These are phyloP conservation scores for Globisporangium irregulare DNA, from an alignment of 352 stramenopile species.

Conservation along the genomic window DNA sequence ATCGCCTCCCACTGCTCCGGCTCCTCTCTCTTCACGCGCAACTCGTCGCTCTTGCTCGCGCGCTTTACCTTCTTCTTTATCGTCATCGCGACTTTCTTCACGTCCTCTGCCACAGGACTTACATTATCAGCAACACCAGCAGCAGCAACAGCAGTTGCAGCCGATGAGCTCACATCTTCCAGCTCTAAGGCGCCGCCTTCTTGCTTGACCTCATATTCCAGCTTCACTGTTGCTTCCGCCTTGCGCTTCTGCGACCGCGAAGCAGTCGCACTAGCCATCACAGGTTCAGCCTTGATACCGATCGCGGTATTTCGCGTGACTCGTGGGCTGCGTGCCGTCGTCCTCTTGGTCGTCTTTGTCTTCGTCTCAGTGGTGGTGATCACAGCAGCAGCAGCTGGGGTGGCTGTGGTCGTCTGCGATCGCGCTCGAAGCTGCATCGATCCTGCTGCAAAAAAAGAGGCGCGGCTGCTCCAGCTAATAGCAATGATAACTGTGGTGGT, in stretches of 20 bases:
- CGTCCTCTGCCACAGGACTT: neutral
- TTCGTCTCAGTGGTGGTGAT: neutral
- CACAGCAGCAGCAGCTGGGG: neutral
- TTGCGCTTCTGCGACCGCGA: neutral
- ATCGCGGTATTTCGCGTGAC: neutral
- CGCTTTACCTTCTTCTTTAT: slow-evolving; percentile 22
- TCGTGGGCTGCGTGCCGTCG: neutral
- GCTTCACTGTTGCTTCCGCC: neutral
- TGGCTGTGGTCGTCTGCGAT: neutral
- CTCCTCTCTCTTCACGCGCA: slow-evolving; percentile 11
- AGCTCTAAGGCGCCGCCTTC: neutral
- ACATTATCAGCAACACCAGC: neutral
- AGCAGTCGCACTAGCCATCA: neutral
- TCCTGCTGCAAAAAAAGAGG: neutral
- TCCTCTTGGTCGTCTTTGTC: slow-evolving; percentile 13
- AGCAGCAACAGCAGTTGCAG: neutral
- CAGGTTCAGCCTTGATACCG: neutral
- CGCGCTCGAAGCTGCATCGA: slow-evolving; percentile 11
- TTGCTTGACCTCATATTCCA: neutral
- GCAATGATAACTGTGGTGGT: neutral
- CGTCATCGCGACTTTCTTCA: slow-evolving; percentile 14
- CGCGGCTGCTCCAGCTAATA: neutral
- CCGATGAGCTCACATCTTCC: neutral
- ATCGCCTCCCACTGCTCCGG: slow-evolving; percentile 58
- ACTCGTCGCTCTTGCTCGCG: slow-evolving; percentile 17